Evolutionary conservation across 345 rosid genomes (phyloP).

Genomic region (Aquilaria malaccensis): DNA sequence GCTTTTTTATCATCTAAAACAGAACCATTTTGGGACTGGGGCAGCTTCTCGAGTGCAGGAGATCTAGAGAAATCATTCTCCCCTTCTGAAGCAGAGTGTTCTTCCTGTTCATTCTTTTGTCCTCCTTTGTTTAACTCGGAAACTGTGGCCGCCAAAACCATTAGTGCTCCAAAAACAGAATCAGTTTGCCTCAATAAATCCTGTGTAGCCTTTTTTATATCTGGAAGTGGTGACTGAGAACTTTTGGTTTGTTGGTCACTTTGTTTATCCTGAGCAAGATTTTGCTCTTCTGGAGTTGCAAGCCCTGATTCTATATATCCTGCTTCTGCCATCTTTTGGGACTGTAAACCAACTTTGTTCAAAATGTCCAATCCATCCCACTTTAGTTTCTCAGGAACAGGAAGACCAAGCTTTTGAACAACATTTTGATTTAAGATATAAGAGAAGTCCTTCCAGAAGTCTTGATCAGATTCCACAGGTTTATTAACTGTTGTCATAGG

Average conservation of each 20-base stretch:
- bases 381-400: conserved; percentile 55
- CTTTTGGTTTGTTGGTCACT: conserved; percentile 38
- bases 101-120: conserved; percentile 22
- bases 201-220: conserved; percentile 67
- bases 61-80: conserved; percentile 16
- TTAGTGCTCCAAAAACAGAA: conserved; percentile 76
- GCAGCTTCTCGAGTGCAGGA: conserved; percentile 29
- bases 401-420: conserved; percentile 62
- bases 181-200: conserved; percentile 83
- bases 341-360: conserved; percentile 62
- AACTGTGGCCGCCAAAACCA: conserved; percentile 76
- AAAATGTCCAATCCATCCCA: conserved; percentile 74
- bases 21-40: conserved; percentile 28
- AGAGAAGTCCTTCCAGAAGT: conserved; percentile 66
- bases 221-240: conserved; percentile 64
- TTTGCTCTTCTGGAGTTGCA: conserved; percentile 48
- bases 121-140: conserved; percentile 59
- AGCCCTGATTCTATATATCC: conserved; percentile 82
- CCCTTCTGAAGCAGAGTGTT: conserved; percentile 13
- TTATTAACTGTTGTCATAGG: conserved; percentile 24
- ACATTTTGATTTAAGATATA: conserved; percentile 53
- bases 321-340: conserved; percentile 67
- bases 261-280: conserved; percentile 34
- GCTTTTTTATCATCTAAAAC: conserved; percentile 52
- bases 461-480: conserved; percentile 30